Evolutionary conservation across 2,329 filamentous ascomycete species (phyloP).

Genomic region (Sporothrix curviconia): DNA sequence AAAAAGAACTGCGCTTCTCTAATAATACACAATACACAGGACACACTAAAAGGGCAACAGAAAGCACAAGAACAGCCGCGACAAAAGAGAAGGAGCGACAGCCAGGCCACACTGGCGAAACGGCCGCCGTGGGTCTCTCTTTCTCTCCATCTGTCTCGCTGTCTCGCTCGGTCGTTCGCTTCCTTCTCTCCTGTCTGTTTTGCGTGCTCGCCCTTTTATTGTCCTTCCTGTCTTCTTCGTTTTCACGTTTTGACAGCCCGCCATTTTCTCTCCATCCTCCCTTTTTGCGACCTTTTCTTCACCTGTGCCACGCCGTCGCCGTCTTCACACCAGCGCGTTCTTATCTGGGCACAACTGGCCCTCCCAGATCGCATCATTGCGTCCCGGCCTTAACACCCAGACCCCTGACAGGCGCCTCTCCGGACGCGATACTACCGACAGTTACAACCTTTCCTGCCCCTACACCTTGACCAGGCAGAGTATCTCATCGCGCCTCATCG

Average conservation of each 20-base stretch:
- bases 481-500: not conserved
- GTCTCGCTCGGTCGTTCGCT: not conserved
- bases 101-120: not conserved
- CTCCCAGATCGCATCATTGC: constrained; percentile 3
- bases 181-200: no score
- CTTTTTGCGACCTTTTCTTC: not conserved
- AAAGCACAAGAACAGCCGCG: not conserved
- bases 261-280: not conserved
- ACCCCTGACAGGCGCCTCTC: not conserved
- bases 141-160: not conserved
- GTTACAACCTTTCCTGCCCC: not conserved
- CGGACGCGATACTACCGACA: constrained; percentile 9
- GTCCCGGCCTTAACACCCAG: constrained; percentile 1
- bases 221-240: not conserved
- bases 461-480: not conserved
- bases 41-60: not conserved
- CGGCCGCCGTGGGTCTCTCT: not conserved
- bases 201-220: not conserved
- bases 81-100: not conserved
- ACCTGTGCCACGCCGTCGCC: not conserved
- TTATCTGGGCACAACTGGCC: not conserved
- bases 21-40: not conserved
- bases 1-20: not conserved
- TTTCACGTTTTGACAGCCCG: not conserved
- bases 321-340: not conserved